A percentile compares a stretch with the other conserved stretches of the same genome.
These are phyloP conservation scores for Entelexis sorbosivorans DNA, from an alignment of 1,139 yeast species.

Conservation along the genomic window DNA sequence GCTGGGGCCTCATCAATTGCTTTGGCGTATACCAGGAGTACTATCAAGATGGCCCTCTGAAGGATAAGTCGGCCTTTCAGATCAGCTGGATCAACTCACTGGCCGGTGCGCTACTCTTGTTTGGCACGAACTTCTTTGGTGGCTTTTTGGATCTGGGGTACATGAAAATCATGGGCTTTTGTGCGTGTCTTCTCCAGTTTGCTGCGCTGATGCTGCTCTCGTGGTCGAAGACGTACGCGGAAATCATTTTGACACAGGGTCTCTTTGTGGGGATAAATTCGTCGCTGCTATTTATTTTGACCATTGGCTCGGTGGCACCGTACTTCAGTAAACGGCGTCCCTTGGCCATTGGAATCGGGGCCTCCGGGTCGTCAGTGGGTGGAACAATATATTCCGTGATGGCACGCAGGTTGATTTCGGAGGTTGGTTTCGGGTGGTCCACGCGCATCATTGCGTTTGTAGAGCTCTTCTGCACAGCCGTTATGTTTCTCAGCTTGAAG, in stretches of 20 bases:
- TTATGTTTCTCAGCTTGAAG: constrained; percentile 24
- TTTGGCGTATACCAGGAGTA: constrained; percentile 55
- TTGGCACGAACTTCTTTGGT: constrained; percentile 50
- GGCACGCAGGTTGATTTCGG: constrained; percentile 30
- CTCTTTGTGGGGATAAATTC: constrained; percentile 44
- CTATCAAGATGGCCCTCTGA: constrained; percentile 37
- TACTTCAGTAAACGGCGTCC: constrained; percentile 48
- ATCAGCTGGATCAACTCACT: constrained; percentile 59
- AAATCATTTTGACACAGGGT: constrained; percentile 46
- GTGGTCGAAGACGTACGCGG: constrained; percentile 19
- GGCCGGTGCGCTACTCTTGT: constrained; percentile 42
- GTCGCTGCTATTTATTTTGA: constrained; percentile 33
- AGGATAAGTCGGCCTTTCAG: constrained; percentile 36
- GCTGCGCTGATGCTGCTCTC: constrained; percentile 35
- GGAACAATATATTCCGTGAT: constrained; percentile 46
- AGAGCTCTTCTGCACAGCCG: constrained; percentile 23
- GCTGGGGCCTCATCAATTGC: constrained; percentile 50
- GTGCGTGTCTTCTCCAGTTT: constrained; percentile 41
- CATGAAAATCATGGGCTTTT: constrained; percentile 26
- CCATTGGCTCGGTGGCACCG: constrained; percentile 32
- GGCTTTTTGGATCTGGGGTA: constrained; percentile 44
- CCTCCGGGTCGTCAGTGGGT: constrained; percentile 54
- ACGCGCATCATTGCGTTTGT: constrained; percentile 41
- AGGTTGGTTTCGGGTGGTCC: constrained; percentile 44
- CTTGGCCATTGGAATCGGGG: constrained; percentile 46